Evolutionary conservation across 306 rosid genomes (phyloP).

Genomic region (Senna siamea): DNA sequence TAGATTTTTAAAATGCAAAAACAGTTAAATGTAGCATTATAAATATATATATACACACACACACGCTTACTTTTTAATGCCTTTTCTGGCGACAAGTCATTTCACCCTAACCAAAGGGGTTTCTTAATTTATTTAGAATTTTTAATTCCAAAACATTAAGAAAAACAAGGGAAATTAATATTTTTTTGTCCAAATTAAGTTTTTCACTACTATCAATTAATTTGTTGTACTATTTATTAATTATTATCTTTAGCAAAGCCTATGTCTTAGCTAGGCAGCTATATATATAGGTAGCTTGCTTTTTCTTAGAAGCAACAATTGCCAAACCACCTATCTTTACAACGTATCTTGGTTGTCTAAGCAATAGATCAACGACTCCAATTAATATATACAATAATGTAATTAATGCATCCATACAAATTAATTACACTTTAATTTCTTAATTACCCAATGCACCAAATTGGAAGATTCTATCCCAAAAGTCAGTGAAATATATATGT

Average conservation of each 20-base stretch:
- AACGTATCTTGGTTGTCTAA: neutral
- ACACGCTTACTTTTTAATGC: no score
- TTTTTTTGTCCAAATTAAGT: no score
- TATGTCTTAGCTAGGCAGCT: no score
- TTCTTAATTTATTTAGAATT: neutral
- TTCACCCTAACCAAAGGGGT: constrained; percentile 1
- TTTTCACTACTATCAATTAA: no score
- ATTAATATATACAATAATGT: no score
- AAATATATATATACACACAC: no score
- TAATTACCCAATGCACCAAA: neutral
- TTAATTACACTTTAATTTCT: neutral
- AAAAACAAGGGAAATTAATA: constrained; percentile 25
- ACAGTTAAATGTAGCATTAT: no score
- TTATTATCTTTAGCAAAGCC: no score
- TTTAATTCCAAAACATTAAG: constrained; percentile 15
- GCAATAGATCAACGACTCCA: constrained; percentile 7
- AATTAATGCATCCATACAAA: neutral
- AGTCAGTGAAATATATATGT: neutral
- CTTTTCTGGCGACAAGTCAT: neutral
- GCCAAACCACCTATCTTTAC: constrained; percentile 9
- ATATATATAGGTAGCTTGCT: no score
- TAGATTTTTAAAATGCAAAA: no score
- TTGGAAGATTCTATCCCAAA: neutral
- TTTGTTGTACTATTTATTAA: no score
- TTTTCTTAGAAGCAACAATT: neutral